These are phyloP conservation scores for Onygenales sp. DNA, from an alignment of 2,329 filamentous ascomycete species.

Conservation along the genomic window DNA sequence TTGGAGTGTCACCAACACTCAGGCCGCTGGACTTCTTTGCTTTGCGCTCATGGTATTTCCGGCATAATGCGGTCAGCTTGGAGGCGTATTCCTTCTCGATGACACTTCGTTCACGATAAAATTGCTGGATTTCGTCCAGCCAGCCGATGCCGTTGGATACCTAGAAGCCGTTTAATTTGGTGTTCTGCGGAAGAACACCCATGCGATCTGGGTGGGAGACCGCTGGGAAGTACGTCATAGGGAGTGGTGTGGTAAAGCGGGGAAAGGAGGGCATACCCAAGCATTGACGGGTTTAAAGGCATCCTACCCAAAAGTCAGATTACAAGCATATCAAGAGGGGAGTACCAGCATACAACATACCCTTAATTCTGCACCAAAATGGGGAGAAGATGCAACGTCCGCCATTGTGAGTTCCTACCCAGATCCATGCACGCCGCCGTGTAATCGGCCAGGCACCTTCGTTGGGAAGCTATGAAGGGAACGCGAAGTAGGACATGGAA, in stretches of 20 bases:
- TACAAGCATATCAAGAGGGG: not conserved
- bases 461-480: not conserved
- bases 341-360: conserved; percentile 24
- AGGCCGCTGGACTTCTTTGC: conserved; percentile 75
- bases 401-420: conserved; percentile 50
- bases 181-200: not conserved
- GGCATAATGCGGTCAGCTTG: conserved; percentile 77
- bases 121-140: conserved; percentile 94
- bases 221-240: conserved; percentile 8
- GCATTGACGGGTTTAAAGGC: conserved; percentile 89
- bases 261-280: conserved; percentile 51
- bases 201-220: not conserved
- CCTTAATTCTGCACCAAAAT: conserved; percentile 92
- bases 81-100: conserved; percentile 96
- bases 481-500: not conserved
- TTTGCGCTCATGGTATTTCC: conserved; percentile 98
- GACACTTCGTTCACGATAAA: conserved; percentile 86
- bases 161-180: conserved; percentile 25
- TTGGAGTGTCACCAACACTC: conserved; percentile 87
- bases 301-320: conserved; percentile 52
- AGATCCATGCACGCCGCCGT: not conserved
- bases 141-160: conserved; percentile 80
- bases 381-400: conserved; percentile 71
- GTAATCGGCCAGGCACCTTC: not conserved
- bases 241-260: conserved; percentile 11